Evolutionary conservation across 495 filamentous ascomycete species (phyloP).

Genomic region (Aspergillus coremiiformis): DNA sequence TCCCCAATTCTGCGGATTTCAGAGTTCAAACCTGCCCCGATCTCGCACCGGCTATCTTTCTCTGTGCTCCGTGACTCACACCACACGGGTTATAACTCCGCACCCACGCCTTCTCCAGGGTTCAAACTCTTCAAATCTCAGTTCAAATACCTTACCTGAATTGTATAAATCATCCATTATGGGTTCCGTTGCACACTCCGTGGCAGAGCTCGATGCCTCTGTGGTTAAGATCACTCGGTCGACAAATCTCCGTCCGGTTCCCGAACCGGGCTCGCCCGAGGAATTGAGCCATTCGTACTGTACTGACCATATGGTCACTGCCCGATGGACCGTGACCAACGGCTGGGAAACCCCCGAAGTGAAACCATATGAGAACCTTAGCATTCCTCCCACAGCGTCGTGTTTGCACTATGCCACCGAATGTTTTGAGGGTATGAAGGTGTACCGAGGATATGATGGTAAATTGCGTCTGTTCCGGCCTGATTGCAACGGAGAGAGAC

Average conservation of each 20-base stretch:
- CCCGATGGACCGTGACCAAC: slow-evolving; percentile 52
- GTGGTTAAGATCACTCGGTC: slow-evolving; percentile 62
- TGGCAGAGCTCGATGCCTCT: slow-evolving; percentile 60
- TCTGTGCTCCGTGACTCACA: slow-evolving; percentile 10
- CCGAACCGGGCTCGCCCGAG: slow-evolving; percentile 48
- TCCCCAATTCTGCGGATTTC: background rate
- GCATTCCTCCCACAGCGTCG: slow-evolving; percentile 77
- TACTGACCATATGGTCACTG: slow-evolving; percentile 89
- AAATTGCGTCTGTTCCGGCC: slow-evolving; percentile 78
- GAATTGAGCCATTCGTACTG: slow-evolving; percentile 50
- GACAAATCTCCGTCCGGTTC: slow-evolving; percentile 59
- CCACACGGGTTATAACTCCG: background rate
- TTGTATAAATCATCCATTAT: slow-evolving; percentile 19
- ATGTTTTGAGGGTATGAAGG: slow-evolving; percentile 23
- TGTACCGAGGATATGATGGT: slow-evolving; percentile 19
- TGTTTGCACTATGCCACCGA: slow-evolving; percentile 21
- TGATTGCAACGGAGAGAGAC: slow-evolving; percentile 65
- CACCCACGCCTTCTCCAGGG: background rate
- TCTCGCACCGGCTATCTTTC: background rate
- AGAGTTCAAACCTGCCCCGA: background rate
- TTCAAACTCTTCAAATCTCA: background rate
- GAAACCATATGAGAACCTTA: slow-evolving; percentile 70
- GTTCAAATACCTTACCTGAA: background rate
- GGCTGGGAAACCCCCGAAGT: slow-evolving; percentile 79
- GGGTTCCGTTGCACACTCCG: slow-evolving; percentile 28